phyloP scores from a whole-genome alignment of 2,329 filamentous ascomycete species.

The Trichoderma koningii region DNA sequence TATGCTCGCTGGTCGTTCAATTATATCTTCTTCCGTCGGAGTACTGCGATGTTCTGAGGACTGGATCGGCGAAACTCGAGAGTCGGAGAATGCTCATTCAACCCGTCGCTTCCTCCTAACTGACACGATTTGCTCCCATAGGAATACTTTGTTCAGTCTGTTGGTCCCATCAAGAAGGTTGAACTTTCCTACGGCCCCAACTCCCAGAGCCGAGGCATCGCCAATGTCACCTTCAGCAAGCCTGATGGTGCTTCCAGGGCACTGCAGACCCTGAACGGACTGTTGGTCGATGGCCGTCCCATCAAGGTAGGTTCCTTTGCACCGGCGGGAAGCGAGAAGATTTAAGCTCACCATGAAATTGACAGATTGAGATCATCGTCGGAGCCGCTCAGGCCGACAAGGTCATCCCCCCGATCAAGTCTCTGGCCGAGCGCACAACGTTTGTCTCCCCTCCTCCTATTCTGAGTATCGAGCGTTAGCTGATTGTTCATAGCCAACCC shows the following conservation, averaged over 20 bases:
- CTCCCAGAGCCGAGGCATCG: constrained; percentile 87
- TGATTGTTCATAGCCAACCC: constrained; percentile 35
- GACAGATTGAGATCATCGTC: constrained; percentile 85
- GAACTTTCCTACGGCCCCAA: constrained; percentile 91
- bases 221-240: constrained; percentile 83
- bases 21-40: neutral
- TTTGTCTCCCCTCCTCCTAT: neutral
- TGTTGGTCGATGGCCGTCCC: constrained; percentile 84
- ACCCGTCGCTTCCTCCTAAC: constrained; percentile 51
- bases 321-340: neutral
- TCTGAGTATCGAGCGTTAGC: neutral
- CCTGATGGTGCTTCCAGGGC: constrained; percentile 82
- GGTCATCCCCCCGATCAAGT: constrained; percentile 65
- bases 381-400: constrained; percentile 72
- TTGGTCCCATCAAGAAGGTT: constrained; percentile 88
- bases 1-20: constrained; percentile 36
- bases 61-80: constrained; percentile 39
- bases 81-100: constrained; percentile 36
- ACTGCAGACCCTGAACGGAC: constrained; percentile 79
- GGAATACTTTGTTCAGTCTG: constrained; percentile 92
- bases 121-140: constrained; percentile 69
- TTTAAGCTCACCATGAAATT: neutral
- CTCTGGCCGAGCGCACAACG: constrained; percentile 79
- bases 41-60: constrained; percentile 30
- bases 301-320: constrained; percentile 70